Evolutionary conservation across 1,284 basidiomycete genomes (phyloP), one percentile per base, ranked within the genome.

Genomic region (Puccinia hordei): DNA sequence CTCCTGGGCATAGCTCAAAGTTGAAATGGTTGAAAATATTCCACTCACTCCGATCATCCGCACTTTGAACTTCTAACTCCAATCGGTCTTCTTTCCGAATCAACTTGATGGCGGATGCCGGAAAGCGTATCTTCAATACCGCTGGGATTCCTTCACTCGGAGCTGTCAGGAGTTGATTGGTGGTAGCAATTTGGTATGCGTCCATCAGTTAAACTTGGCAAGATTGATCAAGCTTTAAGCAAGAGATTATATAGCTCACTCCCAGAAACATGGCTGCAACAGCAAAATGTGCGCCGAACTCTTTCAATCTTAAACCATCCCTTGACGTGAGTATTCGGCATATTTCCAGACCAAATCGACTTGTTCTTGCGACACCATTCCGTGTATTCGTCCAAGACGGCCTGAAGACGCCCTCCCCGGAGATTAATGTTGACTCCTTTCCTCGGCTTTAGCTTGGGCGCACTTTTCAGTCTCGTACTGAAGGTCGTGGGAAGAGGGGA

Each of bases 301-400:
- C 78, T 51, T 27, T 80, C 78, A 30, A 80, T 61, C 27, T 73
- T 61, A 22, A 80, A 80, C 78, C 78, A 73, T 49, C 53, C 55
- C 41, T 73, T 63, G 2, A 80, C 24, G 35, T 57, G 49, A 15
- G 51, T 72, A 27, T 80, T 61, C 27, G 57, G 69, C 41, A 27
- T 73, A 59, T 80, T 65, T 35, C 78, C 78, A 33, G 69, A 65
- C 77, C 68, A 79, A 46, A 24, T 57, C 12, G 30, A 35, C 73
- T 80, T 80, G 27, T 80, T 73, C 41, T 73, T 61, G 12, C 78
- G 53, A 73, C 78, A 80, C 78, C 78, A 80, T 53, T 57, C 78
- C 12, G 78, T 65, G 30, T 80, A 80, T 73, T 80, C 78, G 19
- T 80, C 69, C 49, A 80, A 44, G 27, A 72, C 57, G 15, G 57